Evolutionary conservation across 129 eudicot genomes (phyloP).

Genomic region (Lonicera japonica): DNA sequence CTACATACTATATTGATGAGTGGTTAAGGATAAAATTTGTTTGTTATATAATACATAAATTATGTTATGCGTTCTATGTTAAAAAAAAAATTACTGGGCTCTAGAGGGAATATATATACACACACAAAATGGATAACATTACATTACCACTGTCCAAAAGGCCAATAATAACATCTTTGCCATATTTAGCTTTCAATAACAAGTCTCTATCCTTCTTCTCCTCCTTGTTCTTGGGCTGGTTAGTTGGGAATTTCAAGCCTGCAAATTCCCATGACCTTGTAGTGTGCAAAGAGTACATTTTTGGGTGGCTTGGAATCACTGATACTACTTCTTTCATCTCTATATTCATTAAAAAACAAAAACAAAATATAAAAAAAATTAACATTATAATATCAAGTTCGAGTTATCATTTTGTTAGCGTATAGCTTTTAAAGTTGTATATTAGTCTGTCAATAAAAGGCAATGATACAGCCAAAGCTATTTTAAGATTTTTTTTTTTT

Average conservation of each 20-base stretch:
- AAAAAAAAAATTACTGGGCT: not conserved
- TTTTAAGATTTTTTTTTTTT: too few relatives aligned
- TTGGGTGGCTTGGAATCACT: slow-evolving; percentile 58
- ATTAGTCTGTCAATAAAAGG: too few relatives aligned
- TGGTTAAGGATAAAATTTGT: too few relatives aligned
- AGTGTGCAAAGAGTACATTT: slow-evolving; percentile 64
- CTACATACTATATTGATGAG: too few relatives aligned
- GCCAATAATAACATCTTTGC: slow-evolving; percentile 72
- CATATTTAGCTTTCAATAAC: slow-evolving; percentile 57
- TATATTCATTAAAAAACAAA: slow-evolving; percentile 27
- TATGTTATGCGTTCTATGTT: too few relatives aligned
- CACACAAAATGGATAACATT: too few relatives aligned
- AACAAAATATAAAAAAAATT: too few relatives aligned
- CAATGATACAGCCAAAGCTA: not conserved
- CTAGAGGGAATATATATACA: too few relatives aligned
- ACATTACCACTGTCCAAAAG: slow-evolving; percentile 76
- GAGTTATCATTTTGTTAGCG: too few relatives aligned
- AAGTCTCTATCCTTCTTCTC: slow-evolving; percentile 31
- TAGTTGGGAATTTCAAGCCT: slow-evolving; percentile 46
- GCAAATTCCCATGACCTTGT: slow-evolving; percentile 96
- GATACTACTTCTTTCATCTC: slow-evolving; percentile 65
- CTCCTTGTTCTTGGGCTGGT: slow-evolving; percentile 1
- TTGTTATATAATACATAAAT: too few relatives aligned
- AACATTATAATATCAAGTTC: too few relatives aligned
- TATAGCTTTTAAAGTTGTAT: too few relatives aligned